Conservation (phyloP, 768 basidiomycete species). For the Fibroporia radiculosa region DNA sequence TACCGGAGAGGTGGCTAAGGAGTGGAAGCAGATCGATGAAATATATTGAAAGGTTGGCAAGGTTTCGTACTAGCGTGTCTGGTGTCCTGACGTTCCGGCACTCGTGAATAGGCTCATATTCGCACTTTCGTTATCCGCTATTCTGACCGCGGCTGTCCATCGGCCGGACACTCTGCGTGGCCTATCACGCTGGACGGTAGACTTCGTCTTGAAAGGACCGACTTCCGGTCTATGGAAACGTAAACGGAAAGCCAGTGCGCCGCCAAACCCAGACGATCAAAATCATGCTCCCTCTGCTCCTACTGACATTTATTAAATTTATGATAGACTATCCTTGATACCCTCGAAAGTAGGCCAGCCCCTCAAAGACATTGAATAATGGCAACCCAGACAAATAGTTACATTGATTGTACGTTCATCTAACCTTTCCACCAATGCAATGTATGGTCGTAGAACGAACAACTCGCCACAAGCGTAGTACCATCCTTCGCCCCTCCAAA, state of each 20-base stretch:
- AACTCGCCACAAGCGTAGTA: conserved; percentile 64
- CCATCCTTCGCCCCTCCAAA: conserved; percentile 27
- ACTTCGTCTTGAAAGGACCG: conserved; percentile 58
- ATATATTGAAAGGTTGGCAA: conserved; percentile 51
- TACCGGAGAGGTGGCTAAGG: conserved; percentile 49
- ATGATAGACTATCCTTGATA: too few species aligned
- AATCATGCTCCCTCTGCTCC: too few species aligned
- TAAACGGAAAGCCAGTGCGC: conserved; percentile 12
- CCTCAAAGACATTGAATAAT: too few species aligned
- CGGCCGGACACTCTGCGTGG: conserved; percentile 62
- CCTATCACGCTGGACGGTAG: conserved; percentile 62
- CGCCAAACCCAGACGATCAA: conserved; percentile 9
- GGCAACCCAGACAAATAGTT: background rate
- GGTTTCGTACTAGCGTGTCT: conserved; percentile 14
- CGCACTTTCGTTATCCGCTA: conserved; percentile 52
- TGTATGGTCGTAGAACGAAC: conserved; percentile 92
- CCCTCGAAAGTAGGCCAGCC: too few species aligned
- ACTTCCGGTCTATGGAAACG: conserved; percentile 45
- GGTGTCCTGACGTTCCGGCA: background rate
- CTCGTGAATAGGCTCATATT: conserved; percentile 42
- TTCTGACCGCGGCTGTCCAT: conserved; percentile 58
- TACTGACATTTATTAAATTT: too few species aligned
- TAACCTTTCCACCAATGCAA: conserved; percentile 69
- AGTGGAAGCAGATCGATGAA: conserved; percentile 33
- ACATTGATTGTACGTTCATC: background rate